Conservation (phyloP, 441 rosid species). For the Isatis lusitanica region DNA sequence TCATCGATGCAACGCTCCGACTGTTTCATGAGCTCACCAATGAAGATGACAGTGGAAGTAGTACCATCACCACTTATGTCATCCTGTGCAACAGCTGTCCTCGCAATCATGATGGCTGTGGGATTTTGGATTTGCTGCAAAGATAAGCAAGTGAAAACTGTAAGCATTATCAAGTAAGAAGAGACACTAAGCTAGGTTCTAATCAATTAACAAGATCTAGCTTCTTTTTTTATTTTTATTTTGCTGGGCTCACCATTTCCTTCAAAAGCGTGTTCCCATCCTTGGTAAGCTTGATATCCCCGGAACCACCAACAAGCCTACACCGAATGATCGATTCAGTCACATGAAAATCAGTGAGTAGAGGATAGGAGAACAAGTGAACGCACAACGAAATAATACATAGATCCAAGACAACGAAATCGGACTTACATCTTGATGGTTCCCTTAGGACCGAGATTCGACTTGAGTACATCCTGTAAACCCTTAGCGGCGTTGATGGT, state of each 20-base stretch:
- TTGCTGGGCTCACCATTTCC: slow-evolving; percentile 68
- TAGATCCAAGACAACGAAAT: not conserved
- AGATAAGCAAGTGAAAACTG: slow-evolving; percentile 4
- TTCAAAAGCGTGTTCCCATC: slow-evolving; percentile 93
- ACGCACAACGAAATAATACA: not conserved
- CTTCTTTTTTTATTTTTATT: not conserved
- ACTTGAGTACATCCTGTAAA: slow-evolving; percentile 86
- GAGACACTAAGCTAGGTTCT: not conserved
- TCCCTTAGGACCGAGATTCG: slow-evolving; percentile 96
- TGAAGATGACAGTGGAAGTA: slow-evolving; percentile 90
- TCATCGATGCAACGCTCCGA: slow-evolving; percentile 92
- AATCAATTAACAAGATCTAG: slow-evolving; percentile 30
- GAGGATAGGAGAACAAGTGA: not conserved
- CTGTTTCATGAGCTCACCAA: slow-evolving; percentile 97
- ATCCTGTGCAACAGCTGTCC: slow-evolving; percentile 97
- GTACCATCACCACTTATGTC: slow-evolving; percentile 97
- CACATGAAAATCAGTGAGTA: not conserved
- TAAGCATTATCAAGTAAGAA: slow-evolving; percentile 15
- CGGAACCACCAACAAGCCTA: slow-evolving; percentile 98
- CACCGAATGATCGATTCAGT: not conserved
- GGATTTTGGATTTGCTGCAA: slow-evolving; percentile 98
- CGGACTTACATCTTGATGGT: slow-evolving; percentile 80
- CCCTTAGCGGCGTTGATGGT: slow-evolving; percentile 97
- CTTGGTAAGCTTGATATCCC: slow-evolving; percentile 94
- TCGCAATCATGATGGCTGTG: slow-evolving; percentile 95